Evolutionary conservation across 805 yeast species (phyloP).

Genomic region (Komagataella pseudopastoris): DNA sequence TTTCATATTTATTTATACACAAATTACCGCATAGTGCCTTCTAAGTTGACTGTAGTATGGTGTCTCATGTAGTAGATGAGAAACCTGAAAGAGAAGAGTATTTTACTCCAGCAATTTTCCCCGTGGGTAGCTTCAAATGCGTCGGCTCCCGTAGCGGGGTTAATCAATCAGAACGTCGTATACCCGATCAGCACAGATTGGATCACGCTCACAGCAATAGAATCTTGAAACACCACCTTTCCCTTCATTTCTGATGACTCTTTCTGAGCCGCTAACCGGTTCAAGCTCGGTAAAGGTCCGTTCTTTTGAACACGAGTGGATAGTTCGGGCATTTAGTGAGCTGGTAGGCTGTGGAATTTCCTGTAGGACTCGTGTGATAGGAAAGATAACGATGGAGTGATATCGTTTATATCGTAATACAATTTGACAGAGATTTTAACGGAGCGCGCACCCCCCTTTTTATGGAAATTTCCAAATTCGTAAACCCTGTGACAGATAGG

Average conservation of each 20-base stretch:
- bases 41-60: background rate
- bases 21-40: background rate
- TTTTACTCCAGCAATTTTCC: no score
- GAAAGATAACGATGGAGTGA: background rate
- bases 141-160: no score
- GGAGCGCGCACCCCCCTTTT: background rate
- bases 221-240: background rate
- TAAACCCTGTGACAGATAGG: constrained; percentile 22
- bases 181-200: background rate
- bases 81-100: no score
- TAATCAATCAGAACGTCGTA: background rate
- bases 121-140: no score
- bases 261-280: background rate
- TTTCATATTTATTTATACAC: background rate
- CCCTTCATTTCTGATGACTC: background rate
- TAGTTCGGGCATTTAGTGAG: background rate
- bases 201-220: background rate
- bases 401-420: background rate
- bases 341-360: background rate
- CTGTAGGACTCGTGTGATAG: background rate
- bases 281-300: background rate
- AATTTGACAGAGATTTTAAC: background rate
- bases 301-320: background rate
- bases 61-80: background rate
- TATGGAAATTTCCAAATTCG: background rate